These are phyloP conservation scores for Mrakia gelida DNA, from an alignment of 768 basidiomycete genomes.

Conservation along the genomic window DNA sequence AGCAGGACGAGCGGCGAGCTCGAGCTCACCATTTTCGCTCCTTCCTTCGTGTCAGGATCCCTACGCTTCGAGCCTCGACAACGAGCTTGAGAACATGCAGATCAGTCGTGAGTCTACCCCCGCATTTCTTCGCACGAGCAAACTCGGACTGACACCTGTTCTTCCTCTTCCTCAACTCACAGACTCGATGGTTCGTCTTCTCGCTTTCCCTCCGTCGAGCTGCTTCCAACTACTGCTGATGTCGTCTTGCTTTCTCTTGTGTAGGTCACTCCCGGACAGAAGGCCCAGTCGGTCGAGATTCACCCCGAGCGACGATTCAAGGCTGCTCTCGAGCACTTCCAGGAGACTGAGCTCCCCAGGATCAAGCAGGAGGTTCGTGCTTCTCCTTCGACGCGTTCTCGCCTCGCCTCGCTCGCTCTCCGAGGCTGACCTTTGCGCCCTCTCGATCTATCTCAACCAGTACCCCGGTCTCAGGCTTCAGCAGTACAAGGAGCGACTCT, in stretches of 20 bases:
- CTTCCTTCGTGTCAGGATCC: not conserved
- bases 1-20: not conserved
- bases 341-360: constrained; percentile 79
- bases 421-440: not conserved
- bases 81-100: constrained; percentile 61
- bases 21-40: not conserved
- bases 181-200: not conserved
- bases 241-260: not conserved
- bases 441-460: constrained; percentile 44
- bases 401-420: not conserved
- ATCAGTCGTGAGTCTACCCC: not conserved
- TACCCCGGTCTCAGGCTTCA: constrained; percentile 85
- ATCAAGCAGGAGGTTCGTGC: constrained; percentile 57
- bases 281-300: constrained; percentile 25
- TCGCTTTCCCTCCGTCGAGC: not conserved
- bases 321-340: constrained; percentile 86
- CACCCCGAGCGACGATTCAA: constrained; percentile 77
- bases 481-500: constrained; percentile 87
- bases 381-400: not conserved
- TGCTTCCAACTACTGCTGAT: not conserved
- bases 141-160: not conserved
- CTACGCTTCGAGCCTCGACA: constrained; percentile 50
- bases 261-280: constrained; percentile 25
- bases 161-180: not conserved
- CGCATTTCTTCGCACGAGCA: constrained; percentile 10